phyloP scores from a whole-genome alignment of 192 early-diverging fungal species.

The Pilaira anomala region DNA sequence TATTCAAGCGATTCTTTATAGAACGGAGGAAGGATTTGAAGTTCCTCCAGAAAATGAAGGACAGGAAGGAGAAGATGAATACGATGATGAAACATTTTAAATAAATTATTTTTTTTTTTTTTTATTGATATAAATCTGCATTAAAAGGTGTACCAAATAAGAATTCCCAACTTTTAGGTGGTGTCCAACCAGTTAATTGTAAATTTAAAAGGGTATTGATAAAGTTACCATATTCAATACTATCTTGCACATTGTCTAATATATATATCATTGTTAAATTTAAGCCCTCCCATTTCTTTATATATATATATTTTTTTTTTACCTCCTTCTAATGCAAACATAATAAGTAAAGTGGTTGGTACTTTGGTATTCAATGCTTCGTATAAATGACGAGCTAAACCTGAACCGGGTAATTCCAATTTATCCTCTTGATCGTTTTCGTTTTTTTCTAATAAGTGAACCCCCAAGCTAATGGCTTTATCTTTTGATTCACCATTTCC shows the following conservation, averaged over 20 bases:
- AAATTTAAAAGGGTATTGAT: conserved; percentile 28
- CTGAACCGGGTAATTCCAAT: conserved; percentile 51
- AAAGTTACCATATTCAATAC: conserved; percentile 58
- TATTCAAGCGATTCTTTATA: conserved; percentile 90
- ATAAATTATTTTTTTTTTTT: neutral
- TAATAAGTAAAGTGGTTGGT: conserved; percentile 45
- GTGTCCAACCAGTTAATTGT: conserved; percentile 34
- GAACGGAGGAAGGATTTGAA: conserved; percentile 84
- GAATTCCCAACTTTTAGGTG: conserved; percentile 52
- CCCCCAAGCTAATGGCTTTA: conserved; percentile 27
- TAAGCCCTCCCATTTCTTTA: neutral
- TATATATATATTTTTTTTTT: neutral
- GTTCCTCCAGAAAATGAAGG: conserved; percentile 56
- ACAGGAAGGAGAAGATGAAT: conserved; percentile 35
- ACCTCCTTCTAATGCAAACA: conserved; percentile 71
- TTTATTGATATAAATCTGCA: conserved; percentile 51
- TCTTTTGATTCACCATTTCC: conserved; percentile 14
- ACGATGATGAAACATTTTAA: conserved; percentile 67
- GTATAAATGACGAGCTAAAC: conserved; percentile 55
- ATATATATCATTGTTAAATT: too few species aligned
- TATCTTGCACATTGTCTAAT: conserved; percentile 69
- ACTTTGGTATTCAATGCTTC: conserved; percentile 37
- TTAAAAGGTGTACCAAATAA: conserved; percentile 52
- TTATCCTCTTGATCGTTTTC: too few species aligned
- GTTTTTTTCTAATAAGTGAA: conserved; percentile 29